Evolutionary conservation across 495 filamentous ascomycete genomes (phyloP).

Genomic region (Aspergillus diversus): DNA sequence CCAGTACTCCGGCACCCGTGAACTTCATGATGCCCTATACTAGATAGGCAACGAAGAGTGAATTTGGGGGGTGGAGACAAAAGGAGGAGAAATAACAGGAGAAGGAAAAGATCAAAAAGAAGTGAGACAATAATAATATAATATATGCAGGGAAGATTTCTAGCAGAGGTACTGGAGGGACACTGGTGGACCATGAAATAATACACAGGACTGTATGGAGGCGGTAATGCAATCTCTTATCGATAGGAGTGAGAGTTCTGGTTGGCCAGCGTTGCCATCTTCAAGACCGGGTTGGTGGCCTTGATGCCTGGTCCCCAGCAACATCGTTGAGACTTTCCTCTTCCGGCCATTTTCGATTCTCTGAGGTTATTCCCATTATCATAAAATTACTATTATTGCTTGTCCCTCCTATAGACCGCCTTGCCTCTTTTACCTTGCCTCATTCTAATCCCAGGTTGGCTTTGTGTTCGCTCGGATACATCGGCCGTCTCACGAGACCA

Average conservation of each 20-base stretch:
- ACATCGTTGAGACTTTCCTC: constrained; percentile 53
- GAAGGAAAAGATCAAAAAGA: constrained; percentile 1
- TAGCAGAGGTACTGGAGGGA: not conserved
- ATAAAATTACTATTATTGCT: constrained; percentile 8
- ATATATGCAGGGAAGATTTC: not conserved
- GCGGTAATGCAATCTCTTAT: constrained; percentile 22
- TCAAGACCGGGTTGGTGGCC: constrained; percentile 12
- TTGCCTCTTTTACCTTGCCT: not conserved
- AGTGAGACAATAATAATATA: constrained; percentile 8
- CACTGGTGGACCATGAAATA: constrained; percentile 15
- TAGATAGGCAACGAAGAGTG: not conserved
- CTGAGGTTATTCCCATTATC: constrained; percentile 17
- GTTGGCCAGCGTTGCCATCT: constrained; percentile 15
- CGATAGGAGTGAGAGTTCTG: constrained; percentile 12
- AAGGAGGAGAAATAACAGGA: constrained; percentile 27
- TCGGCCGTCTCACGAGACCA: not conserved
- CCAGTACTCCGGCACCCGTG: constrained; percentile 33
- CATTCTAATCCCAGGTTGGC: not conserved
- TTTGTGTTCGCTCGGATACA: not conserved
- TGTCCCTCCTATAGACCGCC: not conserved
- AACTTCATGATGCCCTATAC: constrained; percentile 27
- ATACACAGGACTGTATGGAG: constrained; percentile 5
- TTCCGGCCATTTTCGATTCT: constrained; percentile 34
- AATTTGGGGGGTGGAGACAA: not conserved
- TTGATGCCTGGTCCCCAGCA: constrained; percentile 26